Evolutionary conservation across 164 flowering plant genomes (phyloP).

Genomic region (Macadamia integrifolia): DNA sequence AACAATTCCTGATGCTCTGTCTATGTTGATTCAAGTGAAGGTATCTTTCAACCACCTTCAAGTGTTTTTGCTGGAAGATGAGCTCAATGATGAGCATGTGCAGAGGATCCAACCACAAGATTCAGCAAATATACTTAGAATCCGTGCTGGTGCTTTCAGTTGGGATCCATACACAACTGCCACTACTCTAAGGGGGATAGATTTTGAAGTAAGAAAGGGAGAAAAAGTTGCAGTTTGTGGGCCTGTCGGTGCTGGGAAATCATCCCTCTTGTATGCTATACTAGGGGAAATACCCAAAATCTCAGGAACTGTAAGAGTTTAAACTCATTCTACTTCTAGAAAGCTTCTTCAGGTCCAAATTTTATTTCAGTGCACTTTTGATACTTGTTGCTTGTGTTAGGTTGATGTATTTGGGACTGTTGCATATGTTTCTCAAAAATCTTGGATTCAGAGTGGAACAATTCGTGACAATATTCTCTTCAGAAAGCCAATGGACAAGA

Average conservation of each 20-base stretch:
- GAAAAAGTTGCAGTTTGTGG: slow-evolving; percentile 84
- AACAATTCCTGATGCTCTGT: slow-evolving; percentile 66
- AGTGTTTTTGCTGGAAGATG: slow-evolving; percentile 56
- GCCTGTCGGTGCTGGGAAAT: slow-evolving; percentile 89
- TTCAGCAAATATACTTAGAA: slow-evolving; percentile 18
- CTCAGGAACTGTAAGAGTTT: slow-evolving; percentile 65
- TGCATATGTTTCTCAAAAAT: slow-evolving; percentile 83
- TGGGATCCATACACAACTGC: slow-evolving; percentile 47
- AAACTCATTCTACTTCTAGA: not conserved
- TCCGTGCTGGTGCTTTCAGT: slow-evolving; percentile 43
- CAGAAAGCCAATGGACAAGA: slow-evolving; percentile 62
- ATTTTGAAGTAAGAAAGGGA: slow-evolving; percentile 40
- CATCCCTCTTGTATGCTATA: slow-evolving; percentile 64
- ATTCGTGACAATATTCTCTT: slow-evolving; percentile 74
- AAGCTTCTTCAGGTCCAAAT: not conserved
- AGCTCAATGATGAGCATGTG: slow-evolving; percentile 36
- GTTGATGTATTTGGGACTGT: slow-evolving; percentile 56
- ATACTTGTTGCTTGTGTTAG: slow-evolving; percentile 21
- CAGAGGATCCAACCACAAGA: not conserved
- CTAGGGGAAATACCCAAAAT: slow-evolving; percentile 80
- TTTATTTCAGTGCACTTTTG: not conserved
- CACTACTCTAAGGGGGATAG: slow-evolving; percentile 36
- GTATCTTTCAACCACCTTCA: slow-evolving; percentile 68
- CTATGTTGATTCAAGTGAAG: slow-evolving; percentile 62
- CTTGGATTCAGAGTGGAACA: slow-evolving; percentile 95